Evolutionary conservation across 164 flowering plant species (phyloP), one percentile per base, ranked within the genome.

Genomic region (Vitis riparia): DNA sequence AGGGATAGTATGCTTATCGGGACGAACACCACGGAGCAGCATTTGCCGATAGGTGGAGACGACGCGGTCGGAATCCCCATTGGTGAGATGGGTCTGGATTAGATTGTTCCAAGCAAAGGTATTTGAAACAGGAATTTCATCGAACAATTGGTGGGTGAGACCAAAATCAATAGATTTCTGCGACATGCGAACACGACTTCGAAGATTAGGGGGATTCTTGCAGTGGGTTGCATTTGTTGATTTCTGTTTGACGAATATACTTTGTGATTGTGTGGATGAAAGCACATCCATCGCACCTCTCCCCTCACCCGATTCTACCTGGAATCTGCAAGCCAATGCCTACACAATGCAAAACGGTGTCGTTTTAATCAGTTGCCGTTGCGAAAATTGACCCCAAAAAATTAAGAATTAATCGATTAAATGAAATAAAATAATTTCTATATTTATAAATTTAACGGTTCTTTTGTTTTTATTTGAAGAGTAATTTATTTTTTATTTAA

Each of bases 1-100:
- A 47, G 97, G 97, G 47, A 87, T 76, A 53, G 91, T 89, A 74
- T 78, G 85, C 53, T 73, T 78, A 68, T 91, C 92, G 8, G 89
- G 86, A 61, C 71, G 73, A 9, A 81, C 80, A 7, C 88, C 89
- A 9, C 79, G 79, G 23, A 79, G 59, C 13, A 91, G 75, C 94
- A 91, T 89, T 56, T 82, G 75, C 2, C 57, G 74, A 59, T 88
- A 91, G 50, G 79, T 70, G 1, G 63, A 74, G 17, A 84, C 29
- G 3, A 55, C 89, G 15, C 14, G 68, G 13, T 56, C 3, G 8
- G 72, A 58, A 30, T 84, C 70, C 1, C 77, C 77, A 70, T 65
- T 72, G 67, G 66, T 47, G 44, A 89, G 71, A 69, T 88, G 84
- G 73, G 78, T 75, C 51, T 79, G 88, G 68, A 89, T 83, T 11